Base-by-base conservation (phyloP, 495 filamentous ascomycete species). In the Talaromyces nanjingensis region DNA sequence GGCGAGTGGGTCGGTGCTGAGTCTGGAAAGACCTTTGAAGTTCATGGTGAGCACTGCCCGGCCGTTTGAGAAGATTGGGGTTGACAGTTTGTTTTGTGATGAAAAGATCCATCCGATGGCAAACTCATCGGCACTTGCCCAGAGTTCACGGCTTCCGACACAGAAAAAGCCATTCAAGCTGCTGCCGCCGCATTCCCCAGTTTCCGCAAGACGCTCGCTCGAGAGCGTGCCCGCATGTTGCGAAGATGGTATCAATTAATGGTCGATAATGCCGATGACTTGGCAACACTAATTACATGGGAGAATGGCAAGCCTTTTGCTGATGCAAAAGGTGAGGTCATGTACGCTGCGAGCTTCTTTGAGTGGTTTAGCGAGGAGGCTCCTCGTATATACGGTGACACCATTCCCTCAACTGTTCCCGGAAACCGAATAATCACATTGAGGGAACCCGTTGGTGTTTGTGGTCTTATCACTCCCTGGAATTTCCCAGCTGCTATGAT, bases 401-500 rank as follows among this genome's bases (percentile, higher is more conserved):
- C 85, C 37, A 90, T 93, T 66, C 85, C 86, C 14, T 77, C 82
- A 22, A 79, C 80, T 14, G 68, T 81, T 6, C 70, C 80, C 0
- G 80, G 79, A 0, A 87, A 68, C 9, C 65, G 65, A 1, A 62
- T 74, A 7, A 56, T 74, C 9, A 74, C 72, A 1, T 53, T 76
- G 22, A 72, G 71, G 55, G 72, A 77, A 59, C 75, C 74, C 1
- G 56, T 77, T 18, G 76, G 76, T 47, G 74, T 79, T 2, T 73
- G 70, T 49, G 74, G 75, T 4, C 31, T 72, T 25, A 75, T 73
- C 39, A 69, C 67, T 12, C 73, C 73, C 16, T 96, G 91, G 91
- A 94, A 94, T 71, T 93, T 92, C 70, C 91, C 90, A 2, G 84
- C 86, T 16, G 90, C 91, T 12, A 94, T 93, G 91, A 86, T 91